Evolutionary conservation across 768 basidiomycete species (phyloP), one percentile per base, ranked within the genome.

Genomic region (Sistotremastrum suecicum): DNA sequence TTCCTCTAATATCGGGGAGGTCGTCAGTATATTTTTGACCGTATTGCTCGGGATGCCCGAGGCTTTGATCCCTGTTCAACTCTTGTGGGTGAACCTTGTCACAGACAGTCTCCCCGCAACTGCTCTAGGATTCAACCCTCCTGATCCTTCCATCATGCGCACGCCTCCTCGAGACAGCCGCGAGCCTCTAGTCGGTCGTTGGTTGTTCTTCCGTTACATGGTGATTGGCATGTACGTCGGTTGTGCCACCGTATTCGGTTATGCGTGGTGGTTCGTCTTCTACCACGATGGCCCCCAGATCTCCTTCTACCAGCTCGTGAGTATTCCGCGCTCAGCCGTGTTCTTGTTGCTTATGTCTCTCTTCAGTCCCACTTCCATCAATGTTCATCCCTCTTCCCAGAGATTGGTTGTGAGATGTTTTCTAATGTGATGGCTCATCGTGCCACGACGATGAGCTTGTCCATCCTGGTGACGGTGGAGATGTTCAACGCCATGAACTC

Each of bases 401-500:
- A 86, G 56, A 83, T 98, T 53, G 94, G 91, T 10, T 98, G 94
- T 62, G 75, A 78, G 53, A 99, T 99, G 84, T 99, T 97, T 65
- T 81, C 83, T 30, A 85, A 92, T 60, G 73, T 72, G 50, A 79
- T 88, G 74, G 68, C 94, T 8, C 79, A 79, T 54, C 75, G 75
- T 10, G 94, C 92, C 3, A 95, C 92, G 47, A 99, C 94, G 20
- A 88, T 98, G 74, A 92, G 88, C 52, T 68, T 99, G 34, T 97
- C 94, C 30, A 90, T 98, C 56, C 74, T 99, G 42, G 94, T 99
- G 46, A 91, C 83, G 2, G 79, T 94, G 45, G 89, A 94, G 65
- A 94, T 94, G 89, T 90, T 90, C 70, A 94, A 94, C 63, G 89
- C 88, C 34, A 89, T 91, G 83, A 98, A 98, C 65, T 97, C 92